These are phyloP conservation scores for Penicillium sp. DNA, from an alignment of 2,329 filamentous ascomycete species.

Conservation along the genomic window DNA sequence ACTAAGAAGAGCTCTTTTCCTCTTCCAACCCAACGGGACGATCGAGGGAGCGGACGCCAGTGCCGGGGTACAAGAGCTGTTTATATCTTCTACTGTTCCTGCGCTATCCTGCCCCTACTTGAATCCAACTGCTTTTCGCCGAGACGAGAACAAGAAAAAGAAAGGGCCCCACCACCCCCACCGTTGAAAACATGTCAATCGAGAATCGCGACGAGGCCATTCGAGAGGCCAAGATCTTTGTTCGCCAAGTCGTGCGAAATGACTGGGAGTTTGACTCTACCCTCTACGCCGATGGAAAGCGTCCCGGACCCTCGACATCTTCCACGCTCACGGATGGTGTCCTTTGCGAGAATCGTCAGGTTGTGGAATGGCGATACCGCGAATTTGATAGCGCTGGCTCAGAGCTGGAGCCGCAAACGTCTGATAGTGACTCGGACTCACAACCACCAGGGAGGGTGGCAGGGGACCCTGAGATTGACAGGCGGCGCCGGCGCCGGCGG, in stretches of 20 bases:
- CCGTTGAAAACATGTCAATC: slow-evolving; percentile 21
- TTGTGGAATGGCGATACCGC: slow-evolving; percentile 42
- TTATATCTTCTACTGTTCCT: background rate
- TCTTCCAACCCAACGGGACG: slow-evolving; percentile 4
- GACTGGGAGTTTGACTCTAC: slow-evolving; percentile 47
- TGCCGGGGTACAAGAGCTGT: slow-evolving; percentile 9
- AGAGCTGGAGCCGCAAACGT: slow-evolving; percentile 39
- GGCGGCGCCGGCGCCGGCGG: slow-evolving; percentile 60
- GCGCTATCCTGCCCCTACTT: background rate
- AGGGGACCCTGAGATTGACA: slow-evolving; percentile 52
- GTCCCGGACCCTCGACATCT: slow-evolving; percentile 25
- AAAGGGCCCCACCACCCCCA: slow-evolving; percentile 19
- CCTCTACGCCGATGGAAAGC: slow-evolving; percentile 22
- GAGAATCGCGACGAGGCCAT: slow-evolving; percentile 46
- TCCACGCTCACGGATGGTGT: slow-evolving; percentile 19
- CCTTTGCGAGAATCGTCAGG: slow-evolving; percentile 31
- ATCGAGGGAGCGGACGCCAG: slow-evolving; percentile 11
- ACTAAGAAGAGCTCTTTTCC: slow-evolving; percentile 20
- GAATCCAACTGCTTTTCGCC: background rate
- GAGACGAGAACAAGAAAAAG: background rate
- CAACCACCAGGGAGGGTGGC: slow-evolving; percentile 35
- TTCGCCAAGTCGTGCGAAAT: slow-evolving; percentile 46
- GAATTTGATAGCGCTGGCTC: slow-evolving; percentile 45
- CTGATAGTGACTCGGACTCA: slow-evolving; percentile 21
- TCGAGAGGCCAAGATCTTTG: slow-evolving; percentile 46